phyloP scores from a whole-genome alignment of 73 alveolate species.

The Paramecium pentaurelia region DNA sequence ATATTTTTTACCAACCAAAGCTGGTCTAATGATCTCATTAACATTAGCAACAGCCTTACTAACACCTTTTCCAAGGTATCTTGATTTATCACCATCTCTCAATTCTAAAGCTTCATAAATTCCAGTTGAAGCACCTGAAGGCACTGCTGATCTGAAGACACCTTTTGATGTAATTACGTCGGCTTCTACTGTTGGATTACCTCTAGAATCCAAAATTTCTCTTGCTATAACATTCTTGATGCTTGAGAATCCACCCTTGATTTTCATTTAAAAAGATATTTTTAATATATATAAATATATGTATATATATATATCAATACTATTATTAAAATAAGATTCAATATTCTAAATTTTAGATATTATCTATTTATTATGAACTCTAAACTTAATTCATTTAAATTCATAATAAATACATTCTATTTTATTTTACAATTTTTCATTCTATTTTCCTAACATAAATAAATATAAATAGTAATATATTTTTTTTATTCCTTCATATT shows the following conservation, averaged over 20 bases:
- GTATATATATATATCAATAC: not conserved
- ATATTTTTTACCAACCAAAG: conserved; percentile 63
- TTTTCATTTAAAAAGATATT: conserved; percentile 46
- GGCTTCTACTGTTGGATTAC: conserved; percentile 98
- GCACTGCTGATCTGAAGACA: conserved; percentile 95
- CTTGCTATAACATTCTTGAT: conserved; percentile 86
- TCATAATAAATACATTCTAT: not conserved
- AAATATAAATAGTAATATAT: too few relatives aligned
- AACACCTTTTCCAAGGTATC: conserved; percentile 96
- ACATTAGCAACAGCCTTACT: conserved; percentile 89
- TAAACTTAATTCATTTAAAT: not conserved
- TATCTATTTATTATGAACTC: not conserved
- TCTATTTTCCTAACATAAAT: too few relatives aligned
- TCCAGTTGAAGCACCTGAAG: conserved; percentile 99
- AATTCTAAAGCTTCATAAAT: conserved; percentile 95
- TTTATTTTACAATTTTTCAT: too few relatives aligned
- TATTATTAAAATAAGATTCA: not conserved
- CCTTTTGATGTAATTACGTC: conserved; percentile 78
- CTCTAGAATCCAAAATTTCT: conserved; percentile 95
- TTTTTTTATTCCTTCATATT: too few relatives aligned
- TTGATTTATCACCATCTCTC: conserved; percentile 87
- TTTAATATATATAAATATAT: not conserved
- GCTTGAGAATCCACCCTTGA: conserved; percentile 47
- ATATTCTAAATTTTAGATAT: not conserved
- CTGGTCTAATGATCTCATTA: conserved; percentile 72